These are phyloP conservation scores for Hypoxylon subgilvum DNA, from an alignment of 495 filamentous ascomycete species.

Conservation along the genomic window DNA sequence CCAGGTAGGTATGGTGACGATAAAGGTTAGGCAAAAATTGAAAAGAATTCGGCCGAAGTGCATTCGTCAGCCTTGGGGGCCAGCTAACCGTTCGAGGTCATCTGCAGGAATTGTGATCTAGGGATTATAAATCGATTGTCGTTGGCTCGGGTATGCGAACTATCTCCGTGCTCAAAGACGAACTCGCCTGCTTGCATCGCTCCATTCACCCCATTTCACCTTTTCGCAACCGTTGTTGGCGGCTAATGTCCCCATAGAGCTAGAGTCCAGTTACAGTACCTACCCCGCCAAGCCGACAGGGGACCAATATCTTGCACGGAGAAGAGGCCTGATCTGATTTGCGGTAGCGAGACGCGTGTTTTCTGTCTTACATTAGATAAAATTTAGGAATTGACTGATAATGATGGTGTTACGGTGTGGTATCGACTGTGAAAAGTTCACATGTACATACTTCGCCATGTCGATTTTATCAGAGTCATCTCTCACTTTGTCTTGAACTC, in stretches of 20 bases:
- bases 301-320: conserved; percentile 32
- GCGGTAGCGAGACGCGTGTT: conserved; percentile 26
- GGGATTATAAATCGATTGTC: conserved; percentile 19
- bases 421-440: conserved; percentile 5
- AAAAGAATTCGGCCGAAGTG: conserved; percentile 24
- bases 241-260: conserved; percentile 33
- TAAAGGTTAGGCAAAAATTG: conserved; percentile 5
- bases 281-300: conserved; percentile 20
- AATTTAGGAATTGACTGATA: no score
- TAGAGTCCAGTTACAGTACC: conserved; percentile 25
- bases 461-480: neutral
- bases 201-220: conserved; percentile 32
- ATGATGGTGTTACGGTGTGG: conserved; percentile 8
- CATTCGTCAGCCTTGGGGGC: conserved; percentile 20
- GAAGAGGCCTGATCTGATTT: conserved; percentile 28
- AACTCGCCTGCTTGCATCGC: conserved; percentile 15
- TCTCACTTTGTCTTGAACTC: neutral
- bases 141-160: conserved; percentile 15
- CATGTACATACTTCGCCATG: conserved; percentile 10
- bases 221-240: conserved; percentile 28
- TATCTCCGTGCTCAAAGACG: conserved; percentile 20
- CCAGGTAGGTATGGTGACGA: neutral
- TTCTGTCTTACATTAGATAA: conserved; percentile 29
- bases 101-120: conserved; percentile 14
- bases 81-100: conserved; percentile 2